A percentile compares a stretch with the other conserved stretches of the same genome.
Evolutionary conservation across 169 alveolate genomes (phyloP).

Genomic region (Cryptosporidium muris): DNA sequence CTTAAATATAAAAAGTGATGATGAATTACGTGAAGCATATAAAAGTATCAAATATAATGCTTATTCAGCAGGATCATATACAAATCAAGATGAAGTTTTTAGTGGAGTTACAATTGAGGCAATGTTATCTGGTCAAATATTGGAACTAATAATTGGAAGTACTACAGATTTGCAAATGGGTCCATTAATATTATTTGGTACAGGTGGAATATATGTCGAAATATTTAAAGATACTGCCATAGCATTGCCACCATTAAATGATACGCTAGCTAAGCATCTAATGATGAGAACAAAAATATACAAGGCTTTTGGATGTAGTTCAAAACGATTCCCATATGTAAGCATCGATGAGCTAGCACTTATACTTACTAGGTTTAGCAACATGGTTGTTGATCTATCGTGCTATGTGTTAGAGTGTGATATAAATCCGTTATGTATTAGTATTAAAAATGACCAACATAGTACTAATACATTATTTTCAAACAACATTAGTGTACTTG

Average conservation of each 20-base stretch:
- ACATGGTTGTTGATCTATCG: constrained; percentile 46
- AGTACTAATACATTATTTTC: not conserved
- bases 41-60: constrained; percentile 68
- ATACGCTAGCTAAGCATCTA: constrained; percentile 54
- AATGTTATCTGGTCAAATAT: constrained; percentile 72
- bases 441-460: not conserved
- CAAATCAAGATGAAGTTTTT: constrained; percentile 75
- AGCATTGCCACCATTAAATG: constrained; percentile 72
- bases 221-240: constrained; percentile 76
- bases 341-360: constrained; percentile 57
- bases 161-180: constrained; percentile 78
- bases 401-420: constrained; percentile 73
- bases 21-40: constrained; percentile 68
- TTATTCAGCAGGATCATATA: not conserved
- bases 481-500: not conserved
- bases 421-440: constrained; percentile 69
- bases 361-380: constrained; percentile 64
- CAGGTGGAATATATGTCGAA: constrained; percentile 84
- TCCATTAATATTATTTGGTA: constrained; percentile 80
- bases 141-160: constrained; percentile 75
- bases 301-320: constrained; percentile 53
- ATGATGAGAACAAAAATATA: constrained; percentile 72
- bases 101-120: constrained; percentile 79
- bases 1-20: constrained; percentile 71
- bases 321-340: constrained; percentile 65